Evolutionary conservation across 139 green algal genomes (phyloP).

Genomic region (Ostreobium quekettii): DNA sequence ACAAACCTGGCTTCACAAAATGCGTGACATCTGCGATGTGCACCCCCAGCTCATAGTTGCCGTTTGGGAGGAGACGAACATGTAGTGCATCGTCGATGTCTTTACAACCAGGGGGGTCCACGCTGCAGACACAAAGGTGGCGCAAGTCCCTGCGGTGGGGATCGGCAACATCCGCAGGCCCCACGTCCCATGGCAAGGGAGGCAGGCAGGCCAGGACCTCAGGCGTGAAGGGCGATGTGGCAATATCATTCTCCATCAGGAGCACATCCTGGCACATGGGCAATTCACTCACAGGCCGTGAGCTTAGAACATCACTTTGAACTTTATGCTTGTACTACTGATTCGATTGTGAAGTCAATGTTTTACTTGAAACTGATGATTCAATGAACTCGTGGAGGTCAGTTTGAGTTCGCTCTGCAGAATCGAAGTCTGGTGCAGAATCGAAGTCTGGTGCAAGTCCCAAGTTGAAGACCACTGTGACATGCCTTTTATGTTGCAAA

Average conservation of each 20-base stretch:
- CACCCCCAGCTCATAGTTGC: slow-evolving; percentile 60
- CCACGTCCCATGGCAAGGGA: slow-evolving; percentile 76
- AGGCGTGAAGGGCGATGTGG: slow-evolving; percentile 71
- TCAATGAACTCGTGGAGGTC: too few relatives aligned
- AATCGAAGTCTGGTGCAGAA: too few relatives aligned
- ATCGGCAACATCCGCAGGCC: slow-evolving; percentile 35
- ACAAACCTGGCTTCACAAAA: slow-evolving; percentile 40
- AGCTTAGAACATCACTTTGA: too few relatives aligned
- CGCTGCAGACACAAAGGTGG: slow-evolving; percentile 54
- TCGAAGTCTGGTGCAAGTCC: too few relatives aligned
- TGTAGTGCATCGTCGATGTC: slow-evolving; percentile 91
- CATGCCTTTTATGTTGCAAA: too few relatives aligned
- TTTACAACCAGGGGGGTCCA: slow-evolving; percentile 83
- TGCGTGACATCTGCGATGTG: slow-evolving; percentile 93
- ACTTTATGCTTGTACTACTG: too few relatives aligned
- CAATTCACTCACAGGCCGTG: too few relatives aligned
- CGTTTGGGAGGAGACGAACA: slow-evolving; percentile 41
- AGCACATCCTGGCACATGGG: slow-evolving; percentile 71
- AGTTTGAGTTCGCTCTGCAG: too few relatives aligned
- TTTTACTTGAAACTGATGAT: too few relatives aligned
- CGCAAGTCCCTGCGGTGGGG: slow-evolving; percentile 52
- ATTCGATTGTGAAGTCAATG: too few relatives aligned
- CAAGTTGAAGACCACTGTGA: too few relatives aligned
- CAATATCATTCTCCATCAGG: slow-evolving; percentile 85
- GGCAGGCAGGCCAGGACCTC: slow-evolving; percentile 91